Evolutionary conservation across 495 filamentous ascomycete genomes (phyloP).

Genomic region (Penicillium cataractarum): DNA sequence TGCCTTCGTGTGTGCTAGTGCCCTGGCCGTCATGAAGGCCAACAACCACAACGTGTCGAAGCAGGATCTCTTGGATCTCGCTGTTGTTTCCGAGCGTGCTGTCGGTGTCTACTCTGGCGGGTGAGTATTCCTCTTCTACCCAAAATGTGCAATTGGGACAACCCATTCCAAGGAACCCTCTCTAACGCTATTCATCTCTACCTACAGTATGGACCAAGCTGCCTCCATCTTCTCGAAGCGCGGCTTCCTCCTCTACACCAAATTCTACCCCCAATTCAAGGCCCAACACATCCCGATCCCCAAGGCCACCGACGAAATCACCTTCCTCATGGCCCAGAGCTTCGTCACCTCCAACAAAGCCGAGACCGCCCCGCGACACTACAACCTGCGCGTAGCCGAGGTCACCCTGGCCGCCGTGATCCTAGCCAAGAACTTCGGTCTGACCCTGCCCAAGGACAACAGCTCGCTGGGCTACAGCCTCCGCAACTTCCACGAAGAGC

Average conservation of each 20-base stretch:
- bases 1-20: conserved; percentile 89
- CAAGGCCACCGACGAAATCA: conserved; percentile 76
- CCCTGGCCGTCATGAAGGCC: conserved; percentile 83
- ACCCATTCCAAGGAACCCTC: background rate
- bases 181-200: background rate
- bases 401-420: conserved; percentile 85
- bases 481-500: conserved; percentile 80
- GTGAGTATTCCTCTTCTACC: conserved; percentile 46
- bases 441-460: conserved; percentile 76
- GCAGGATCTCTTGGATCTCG: conserved; percentile 84
- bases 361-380: conserved; percentile 87
- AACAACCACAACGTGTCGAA: conserved; percentile 88
- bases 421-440: conserved; percentile 61
- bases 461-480: conserved; percentile 84
- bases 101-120: conserved; percentile 97
- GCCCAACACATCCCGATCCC: conserved; percentile 85
- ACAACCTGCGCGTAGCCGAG: conserved; percentile 96
- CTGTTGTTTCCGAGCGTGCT: conserved; percentile 90
- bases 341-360: conserved; percentile 95
- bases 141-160: background rate
- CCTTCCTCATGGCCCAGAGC: conserved; percentile 91
- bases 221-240: conserved; percentile 89
- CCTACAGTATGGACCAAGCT: conserved; percentile 84
- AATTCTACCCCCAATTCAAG: conserved; percentile 79
- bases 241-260: conserved; percentile 86